Conservation (phyloP, 306 rosid species). For the Parietaria judaica region DNA sequence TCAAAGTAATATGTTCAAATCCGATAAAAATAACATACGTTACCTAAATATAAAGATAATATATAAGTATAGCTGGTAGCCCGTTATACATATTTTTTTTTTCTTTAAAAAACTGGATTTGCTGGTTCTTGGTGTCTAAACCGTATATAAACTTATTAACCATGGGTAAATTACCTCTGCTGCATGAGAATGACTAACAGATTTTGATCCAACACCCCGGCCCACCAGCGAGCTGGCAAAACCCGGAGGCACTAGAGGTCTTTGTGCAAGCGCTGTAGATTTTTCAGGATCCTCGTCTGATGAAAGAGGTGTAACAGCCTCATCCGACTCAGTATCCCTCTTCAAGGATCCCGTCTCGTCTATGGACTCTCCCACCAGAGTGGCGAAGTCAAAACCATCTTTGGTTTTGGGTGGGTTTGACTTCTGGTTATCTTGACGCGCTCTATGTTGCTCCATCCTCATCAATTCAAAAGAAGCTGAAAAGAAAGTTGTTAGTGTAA, state of each 20-base stretch:
- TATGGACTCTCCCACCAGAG: constrained; percentile 41
- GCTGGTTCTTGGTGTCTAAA: too few species aligned
- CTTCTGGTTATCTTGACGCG: constrained; percentile 61
- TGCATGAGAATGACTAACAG: constrained; percentile 28
- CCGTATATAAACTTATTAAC: too few species aligned
- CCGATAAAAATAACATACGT: too few species aligned
- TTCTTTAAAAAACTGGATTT: too few species aligned
- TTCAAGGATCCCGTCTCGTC: constrained; percentile 38
- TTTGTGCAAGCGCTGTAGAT: constrained; percentile 42
- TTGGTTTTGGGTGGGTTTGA: constrained; percentile 47
- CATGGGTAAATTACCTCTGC: constrained; percentile 40
- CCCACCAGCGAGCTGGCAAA: constrained; percentile 54
- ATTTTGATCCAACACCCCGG: constrained; percentile 39
- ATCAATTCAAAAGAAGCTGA: constrained; percentile 79
- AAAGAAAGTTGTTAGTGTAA: constrained; percentile 25
- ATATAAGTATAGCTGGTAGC: too few species aligned
- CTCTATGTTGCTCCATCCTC: constrained; percentile 91
- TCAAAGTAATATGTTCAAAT: too few species aligned
- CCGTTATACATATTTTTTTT: too few species aligned
- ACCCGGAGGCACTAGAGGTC: constrained; percentile 98
- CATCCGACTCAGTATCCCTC: constrained; percentile 41
- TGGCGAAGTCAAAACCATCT: constrained; percentile 42
- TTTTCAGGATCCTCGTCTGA: constrained; percentile 51
- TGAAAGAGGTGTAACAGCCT: constrained; percentile 25
- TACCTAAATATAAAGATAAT: too few species aligned